Percentiles rank a stretch among this genome's conserved stretches.
Evolutionary conservation across 495 filamentous ascomycete species (phyloP).

Genomic region (Talaromyces wortmannii): DNA sequence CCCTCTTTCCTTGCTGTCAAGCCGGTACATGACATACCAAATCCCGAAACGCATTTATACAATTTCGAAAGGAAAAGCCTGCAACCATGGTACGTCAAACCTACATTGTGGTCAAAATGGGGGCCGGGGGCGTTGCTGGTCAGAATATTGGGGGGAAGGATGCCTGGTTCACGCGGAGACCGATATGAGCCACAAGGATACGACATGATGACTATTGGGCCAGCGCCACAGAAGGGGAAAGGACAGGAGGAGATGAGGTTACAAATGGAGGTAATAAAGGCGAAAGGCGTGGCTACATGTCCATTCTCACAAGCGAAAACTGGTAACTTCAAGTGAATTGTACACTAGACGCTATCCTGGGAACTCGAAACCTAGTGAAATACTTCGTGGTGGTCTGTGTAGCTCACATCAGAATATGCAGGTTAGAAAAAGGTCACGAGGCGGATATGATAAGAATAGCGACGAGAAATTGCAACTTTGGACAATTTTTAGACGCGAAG

Average conservation of each 20-base stretch:
- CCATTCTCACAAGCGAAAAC: constrained; percentile 15
- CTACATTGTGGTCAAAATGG: constrained; percentile 45
- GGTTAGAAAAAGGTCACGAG: no score
- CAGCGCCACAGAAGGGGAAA: constrained; percentile 35
- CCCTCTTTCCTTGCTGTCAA: constrained; percentile 18
- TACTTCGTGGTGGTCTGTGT: no score
- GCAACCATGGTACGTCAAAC: constrained; percentile 43
- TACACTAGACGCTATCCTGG: neutral
- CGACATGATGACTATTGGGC: constrained; percentile 44
- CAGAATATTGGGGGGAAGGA: constrained; percentile 37
- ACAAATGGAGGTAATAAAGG: constrained; percentile 21
- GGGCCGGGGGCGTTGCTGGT: constrained; percentile 33
- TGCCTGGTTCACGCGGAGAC: constrained; percentile 41
- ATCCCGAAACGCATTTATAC: constrained; percentile 9
- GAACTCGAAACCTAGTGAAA: no score
- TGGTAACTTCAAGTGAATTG: neutral
- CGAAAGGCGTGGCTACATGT: constrained; percentile 16
- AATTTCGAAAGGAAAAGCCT: constrained; percentile 15
- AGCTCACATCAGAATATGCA: no score
- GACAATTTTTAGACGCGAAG: no score
- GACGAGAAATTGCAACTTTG: no score
- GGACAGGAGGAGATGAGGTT: constrained; percentile 32
- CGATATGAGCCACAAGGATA: constrained; percentile 45
- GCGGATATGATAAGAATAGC: no score
- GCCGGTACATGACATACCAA: constrained; percentile 9